Base-by-base conservation (phyloP, 352 stramenopile species). In the Phytophthora nicotianae region DNA sequence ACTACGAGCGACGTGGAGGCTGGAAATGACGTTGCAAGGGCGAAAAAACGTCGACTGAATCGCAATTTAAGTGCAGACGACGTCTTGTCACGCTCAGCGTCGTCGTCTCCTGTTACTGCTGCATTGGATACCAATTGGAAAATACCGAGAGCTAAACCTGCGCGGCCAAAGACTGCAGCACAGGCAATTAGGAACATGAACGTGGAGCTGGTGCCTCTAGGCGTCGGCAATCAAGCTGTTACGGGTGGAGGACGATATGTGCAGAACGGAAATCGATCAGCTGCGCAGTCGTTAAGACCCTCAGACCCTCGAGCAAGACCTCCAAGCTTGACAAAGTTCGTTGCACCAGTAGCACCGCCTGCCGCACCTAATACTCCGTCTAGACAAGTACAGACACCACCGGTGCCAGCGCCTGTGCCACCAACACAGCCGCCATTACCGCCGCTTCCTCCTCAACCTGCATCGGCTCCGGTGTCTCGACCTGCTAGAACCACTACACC, bases 181-280 rank as follows among this genome's bases (percentile, higher is more conserved):
- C 74, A 79, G 47, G 56, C 70, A 7, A 73, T 83, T 27, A 86
- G 74, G 7, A 74, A 32, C 11, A 69, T 76, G 62, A 60, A 54
- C 23, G 77, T 88, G 29, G 77, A 84, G 14, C 55, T 83, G 16
- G 79, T 90, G 17, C 67, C 83, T 17, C 56, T 90, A 4, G 83
- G 83, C 3, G 67, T 77, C 23, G 51, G 48, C 0, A 70, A 38
- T 16, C 62, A 68, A 52, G 16, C 63, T 21, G 56, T 72, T n/a
- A 40, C 57, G 4, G 77, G 74, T 53, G 83, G 83, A 23, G 81
- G 83, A 24, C 62, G 83, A 45, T 92, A 92, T 52, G 79, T 92
- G 16, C 77, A 86, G 33, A 90, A 79, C 26, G 81, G 81, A 37
- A 92, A 86, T 51, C 77, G 80, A 40, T 51, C 66, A 2, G 40